Percentiles rank a stretch among this genome's conserved stretches.
These are phyloP conservation scores for Candida sanyaensis DNA, from an alignment of 1,139 yeast species.

Conservation along the genomic window DNA sequence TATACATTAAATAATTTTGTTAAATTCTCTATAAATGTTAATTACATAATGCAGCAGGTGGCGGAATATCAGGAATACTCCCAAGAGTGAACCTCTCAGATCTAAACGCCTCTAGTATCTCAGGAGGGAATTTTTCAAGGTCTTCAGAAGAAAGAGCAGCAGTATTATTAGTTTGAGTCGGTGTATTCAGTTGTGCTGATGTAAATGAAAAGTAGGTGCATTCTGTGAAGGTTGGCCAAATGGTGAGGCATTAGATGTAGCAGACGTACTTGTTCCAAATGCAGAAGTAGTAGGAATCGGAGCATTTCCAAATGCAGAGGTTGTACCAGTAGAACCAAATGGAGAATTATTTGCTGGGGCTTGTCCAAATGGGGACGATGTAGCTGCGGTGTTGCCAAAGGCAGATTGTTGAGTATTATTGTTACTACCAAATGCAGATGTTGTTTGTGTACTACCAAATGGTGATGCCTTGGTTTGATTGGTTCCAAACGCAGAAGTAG, in stretches of 20 bases:
- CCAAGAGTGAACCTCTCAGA: constrained; percentile 60
- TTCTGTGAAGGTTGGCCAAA: constrained; percentile 2
- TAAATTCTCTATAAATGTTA: constrained; percentile 2
- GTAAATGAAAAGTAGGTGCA: constrained; percentile 6
- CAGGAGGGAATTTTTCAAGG: constrained; percentile 40
- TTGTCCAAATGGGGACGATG: constrained; percentile 6
- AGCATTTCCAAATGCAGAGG: constrained; percentile 11
- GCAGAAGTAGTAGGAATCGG: constrained; percentile 8
- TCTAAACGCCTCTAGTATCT: constrained; percentile 51
- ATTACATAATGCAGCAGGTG: constrained; percentile 50
- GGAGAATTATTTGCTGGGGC: constrained; percentile 1
- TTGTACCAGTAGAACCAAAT: constrained; percentile 1
- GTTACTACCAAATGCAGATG: constrained; percentile 14
- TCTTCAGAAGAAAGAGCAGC: constrained; percentile 9
- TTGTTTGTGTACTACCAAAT: constrained; percentile 13
- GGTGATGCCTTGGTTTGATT: constrained; percentile 8
- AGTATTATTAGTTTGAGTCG: background rate
- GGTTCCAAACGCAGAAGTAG: constrained; percentile 14
- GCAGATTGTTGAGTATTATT: constrained; percentile 11
- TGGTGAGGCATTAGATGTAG: background rate
- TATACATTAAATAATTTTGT: background rate
- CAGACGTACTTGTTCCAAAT: constrained; percentile 7
- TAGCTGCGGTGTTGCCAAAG: constrained; percentile 14
- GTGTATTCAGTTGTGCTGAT: background rate
- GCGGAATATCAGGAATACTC: constrained; percentile 74